phyloP scores from a whole-genome alignment of 176 grass and related monocot species.

The Lolium rigidum region DNA sequence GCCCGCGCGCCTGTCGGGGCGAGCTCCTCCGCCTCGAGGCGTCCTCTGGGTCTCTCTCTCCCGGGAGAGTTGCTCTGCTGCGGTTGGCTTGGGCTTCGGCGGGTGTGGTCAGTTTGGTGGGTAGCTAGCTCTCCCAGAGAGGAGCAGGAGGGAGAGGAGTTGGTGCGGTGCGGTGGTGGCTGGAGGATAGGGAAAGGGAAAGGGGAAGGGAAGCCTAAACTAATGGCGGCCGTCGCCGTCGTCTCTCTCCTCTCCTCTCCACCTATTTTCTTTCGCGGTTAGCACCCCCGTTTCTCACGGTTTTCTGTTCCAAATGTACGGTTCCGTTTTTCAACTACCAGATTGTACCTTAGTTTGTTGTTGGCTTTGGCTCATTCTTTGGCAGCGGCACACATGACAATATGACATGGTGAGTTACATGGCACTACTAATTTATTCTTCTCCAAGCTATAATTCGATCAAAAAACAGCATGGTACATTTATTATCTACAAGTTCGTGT shows the following conservation, averaged over 20 bases:
- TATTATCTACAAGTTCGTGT: too few species aligned
- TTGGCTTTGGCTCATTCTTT: too few species aligned
- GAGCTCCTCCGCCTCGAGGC: not conserved
- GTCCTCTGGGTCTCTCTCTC: not conserved
- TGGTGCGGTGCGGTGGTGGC: constrained; percentile 47
- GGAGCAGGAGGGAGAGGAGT: constrained; percentile 41
- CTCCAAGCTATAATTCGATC: too few species aligned
- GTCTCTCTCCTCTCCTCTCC: not conserved
- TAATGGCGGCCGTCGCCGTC: constrained; percentile 47
- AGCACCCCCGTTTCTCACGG: not conserved
- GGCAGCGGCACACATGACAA: too few species aligned
- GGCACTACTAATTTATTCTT: too few species aligned
- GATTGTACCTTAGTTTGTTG: too few species aligned
- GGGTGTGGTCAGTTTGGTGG: constrained; percentile 5
- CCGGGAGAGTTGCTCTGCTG: not conserved
- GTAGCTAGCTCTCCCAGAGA: constrained; percentile 21
- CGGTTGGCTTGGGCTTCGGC: constrained; percentile 18
- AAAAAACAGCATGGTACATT: too few species aligned
- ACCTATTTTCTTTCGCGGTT: not conserved
- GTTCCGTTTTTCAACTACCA: too few species aligned
- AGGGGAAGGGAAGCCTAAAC: constrained; percentile 30
- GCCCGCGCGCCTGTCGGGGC: constrained; percentile 15
- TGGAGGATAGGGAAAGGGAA: constrained; percentile 27
- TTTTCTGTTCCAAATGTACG: too few species aligned
- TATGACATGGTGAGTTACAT: too few species aligned